Conservation (phyloP, 2,329 filamentous ascomycete genomes). For the Neurospora sp. region DNA sequence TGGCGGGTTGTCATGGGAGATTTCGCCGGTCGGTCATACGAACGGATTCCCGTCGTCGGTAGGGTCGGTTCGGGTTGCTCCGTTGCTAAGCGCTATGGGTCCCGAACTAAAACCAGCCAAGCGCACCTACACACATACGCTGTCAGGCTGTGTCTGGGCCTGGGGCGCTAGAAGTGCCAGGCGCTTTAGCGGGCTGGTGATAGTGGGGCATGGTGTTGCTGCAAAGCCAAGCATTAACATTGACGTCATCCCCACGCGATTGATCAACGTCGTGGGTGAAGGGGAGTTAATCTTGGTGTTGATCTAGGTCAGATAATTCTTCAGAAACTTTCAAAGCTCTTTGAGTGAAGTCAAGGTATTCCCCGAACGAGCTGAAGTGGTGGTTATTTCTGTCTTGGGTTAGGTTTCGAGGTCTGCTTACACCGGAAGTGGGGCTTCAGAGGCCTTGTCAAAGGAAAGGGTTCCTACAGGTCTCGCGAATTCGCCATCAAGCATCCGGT, state of each 20-base stretch:
- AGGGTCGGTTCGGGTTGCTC: neutral
- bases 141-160: no score
- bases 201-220: neutral
- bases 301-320: neutral
- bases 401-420: neutral
- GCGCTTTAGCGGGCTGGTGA: neutral
- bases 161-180: neutral
- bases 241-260: neutral
- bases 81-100: neutral
- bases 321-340: no score
- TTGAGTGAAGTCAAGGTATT: neutral
- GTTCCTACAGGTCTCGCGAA: neutral
- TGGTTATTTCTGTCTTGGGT: neutral
- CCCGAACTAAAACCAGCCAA: neutral
- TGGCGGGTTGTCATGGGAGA: no score
- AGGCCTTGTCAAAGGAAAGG: neutral
- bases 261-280: neutral
- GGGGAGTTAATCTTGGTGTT: neutral
- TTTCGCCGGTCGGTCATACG: neutral
- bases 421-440: neutral
- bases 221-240: neutral
- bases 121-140: neutral
- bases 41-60: neutral
- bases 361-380: neutral
- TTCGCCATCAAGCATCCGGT: neutral